Base-by-base conservation (phyloP, 1,284 basidiomycete genomes). In the Grifola frondosa region DNA sequence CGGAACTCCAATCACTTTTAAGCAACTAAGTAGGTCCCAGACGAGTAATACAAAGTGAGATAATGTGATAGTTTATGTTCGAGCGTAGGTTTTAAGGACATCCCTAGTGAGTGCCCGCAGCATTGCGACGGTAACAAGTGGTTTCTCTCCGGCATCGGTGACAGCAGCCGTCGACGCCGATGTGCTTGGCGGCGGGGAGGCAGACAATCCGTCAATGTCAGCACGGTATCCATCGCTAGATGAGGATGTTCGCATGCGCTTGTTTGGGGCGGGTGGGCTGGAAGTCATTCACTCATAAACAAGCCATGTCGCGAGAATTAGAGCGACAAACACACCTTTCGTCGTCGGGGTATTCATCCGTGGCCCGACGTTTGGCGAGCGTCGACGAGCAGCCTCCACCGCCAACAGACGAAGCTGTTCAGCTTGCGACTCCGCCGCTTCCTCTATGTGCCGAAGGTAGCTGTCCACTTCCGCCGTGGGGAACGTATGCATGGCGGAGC, bases 41-140 rank as follows among this genome's bases (percentile, higher is more conserved):
- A n/a, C n/a, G n/a, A n/a, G n/a, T n/a, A 28, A 10, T 28, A 28
- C 10, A 28, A 28, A 28, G 10, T 28, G 26, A n/a, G n/a, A 28
- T n/a, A 28, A n/a, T 28, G 10, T 10, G 10, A n/a, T 28, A 28
- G 26, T 10, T n/a, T n/a, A n/a, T 28, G 10, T n/a, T 10, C 26
- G n/a, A n/a, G n/a, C 50, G 30, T 54, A 55, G 9, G 49, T 55
- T 56, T 71, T 70, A 53, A 81, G 76, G 40, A 87, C 63, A 57
- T 81, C 75, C 46, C 69, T 74, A 21, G 84, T 80, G 49, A 87
- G 59, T 2, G 79, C 78, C 37, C 81, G 76, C 32, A 87, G 62
- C 84, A 87, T 87, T n/a, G 78, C 77, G 20, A 78, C 66, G 1
- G 83, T 86, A 16, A 87, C 73, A 13, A 67, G 53, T 5, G 70